phyloP scores from a whole-genome alignment of 2,329 filamentous ascomycete species.

The Dactylellina drechsleri region DNA sequence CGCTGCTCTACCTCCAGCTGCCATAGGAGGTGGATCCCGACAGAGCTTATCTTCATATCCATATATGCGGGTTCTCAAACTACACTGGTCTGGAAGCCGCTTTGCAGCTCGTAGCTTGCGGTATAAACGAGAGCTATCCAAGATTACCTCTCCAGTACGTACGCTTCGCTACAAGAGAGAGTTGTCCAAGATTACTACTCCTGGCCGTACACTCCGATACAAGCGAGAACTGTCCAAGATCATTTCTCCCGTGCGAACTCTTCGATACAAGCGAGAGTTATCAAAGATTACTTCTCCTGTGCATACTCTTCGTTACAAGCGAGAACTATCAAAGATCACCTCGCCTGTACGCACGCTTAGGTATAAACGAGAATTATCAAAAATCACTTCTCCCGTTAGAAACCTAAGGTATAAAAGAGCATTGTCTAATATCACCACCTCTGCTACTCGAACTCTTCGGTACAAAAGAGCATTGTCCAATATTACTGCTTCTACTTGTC shows the following conservation, averaged over 20 bases:
- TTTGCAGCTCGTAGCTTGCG: too few relatives aligned
- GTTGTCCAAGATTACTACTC: not conserved
- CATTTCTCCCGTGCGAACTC: not conserved
- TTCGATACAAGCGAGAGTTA: not conserved
- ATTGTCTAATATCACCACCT: not conserved
- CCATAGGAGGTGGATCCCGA: not conserved
- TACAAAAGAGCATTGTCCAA: not conserved
- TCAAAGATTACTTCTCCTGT: not conserved
- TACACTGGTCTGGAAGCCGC: too few relatives aligned
- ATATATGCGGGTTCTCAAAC: too few relatives aligned
- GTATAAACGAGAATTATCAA: not conserved
- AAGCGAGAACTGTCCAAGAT: conserved; percentile 1
- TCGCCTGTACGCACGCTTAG: not conserved
- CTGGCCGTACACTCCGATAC: not conserved
- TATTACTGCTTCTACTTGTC: not conserved
- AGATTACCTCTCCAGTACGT: too few relatives aligned
- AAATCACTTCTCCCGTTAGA: not conserved
- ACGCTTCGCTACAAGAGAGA: not conserved
- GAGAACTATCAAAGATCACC: not conserved
- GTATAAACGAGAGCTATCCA: too few relatives aligned
- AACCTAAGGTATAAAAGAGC: conserved; percentile 1
- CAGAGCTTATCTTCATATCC: too few relatives aligned
- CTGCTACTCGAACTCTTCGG: not conserved
- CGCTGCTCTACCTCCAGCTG: not conserved
- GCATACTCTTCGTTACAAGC: not conserved